Evolutionary conservation across 2,329 filamentous ascomycete genomes (phyloP), one percentile per base, ranked within the genome.

Genomic region (Fusarium sp.): DNA sequence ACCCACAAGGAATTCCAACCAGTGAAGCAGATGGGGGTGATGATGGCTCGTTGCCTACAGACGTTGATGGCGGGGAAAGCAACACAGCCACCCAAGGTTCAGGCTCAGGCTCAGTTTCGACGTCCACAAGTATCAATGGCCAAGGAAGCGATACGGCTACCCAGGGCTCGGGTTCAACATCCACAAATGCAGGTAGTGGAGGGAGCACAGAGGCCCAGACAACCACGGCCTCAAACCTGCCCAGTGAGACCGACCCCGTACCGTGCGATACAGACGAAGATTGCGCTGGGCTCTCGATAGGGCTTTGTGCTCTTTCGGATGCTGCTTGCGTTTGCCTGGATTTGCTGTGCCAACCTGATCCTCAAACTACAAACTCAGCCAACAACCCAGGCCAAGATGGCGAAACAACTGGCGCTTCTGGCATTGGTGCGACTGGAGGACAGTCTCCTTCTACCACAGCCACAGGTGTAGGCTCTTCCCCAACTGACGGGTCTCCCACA

Each of bases 211-310:
- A 34, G 19, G 30, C 7, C 10, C 52, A 55, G 30, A 34, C 63
- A 62, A 46, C 62, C 3, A 28, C 38, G 11, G 19, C 40, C n/a
- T 23, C 28, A 11, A 21, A 43, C 9, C 6, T 12, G 2, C 49
- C 59, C 12, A 19, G n/a, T 4, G 59, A 48, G 32, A 48, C 59
- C 7, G 49, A 23, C 4, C 2, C 28, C 12, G 21, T 44, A 12
- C 49, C 59, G 9, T 62, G 59, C 28, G 30, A 3, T 6, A 39
- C 55, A 6, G 49, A 62, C 32, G 39, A 23, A 12, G 59, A 62
- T 23, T 62, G 59, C 5, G 15, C 19, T 26, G 58, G 58, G 8
- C 14, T 61, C 3, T 36, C 44, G 14, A 20, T 23, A 14, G 59
- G 56, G 6, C 4, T 42, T 7, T 62, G 59, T 10, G 34, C 59